A percentile compares a stretch with the other conserved stretches of the same genome.
phyloP scores from a whole-genome alignment of 495 filamentous ascomycete species.

The Podospora fimiseda region DNA sequence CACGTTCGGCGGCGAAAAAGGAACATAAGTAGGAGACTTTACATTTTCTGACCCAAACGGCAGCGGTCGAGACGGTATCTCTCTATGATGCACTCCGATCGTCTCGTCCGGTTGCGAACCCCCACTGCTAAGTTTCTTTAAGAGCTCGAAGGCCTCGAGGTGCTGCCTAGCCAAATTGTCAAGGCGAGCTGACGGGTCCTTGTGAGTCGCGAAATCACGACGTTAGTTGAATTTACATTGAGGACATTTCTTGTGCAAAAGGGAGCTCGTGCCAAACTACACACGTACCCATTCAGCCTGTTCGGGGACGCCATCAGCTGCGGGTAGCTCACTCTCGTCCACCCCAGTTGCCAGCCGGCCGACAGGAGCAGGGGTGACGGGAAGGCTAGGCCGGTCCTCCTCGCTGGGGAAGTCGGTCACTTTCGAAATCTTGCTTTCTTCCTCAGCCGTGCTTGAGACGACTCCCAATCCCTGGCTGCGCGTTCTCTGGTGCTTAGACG shows the following conservation, averaged over 20 bases:
- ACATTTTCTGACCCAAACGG: conserved; percentile 45
- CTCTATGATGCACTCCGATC: conserved; percentile 14
- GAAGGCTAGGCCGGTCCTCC: conserved; percentile 78
- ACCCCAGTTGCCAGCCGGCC: conserved; percentile 47
- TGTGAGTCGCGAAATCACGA: conserved; percentile 56
- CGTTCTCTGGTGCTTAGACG: conserved; percentile 51
- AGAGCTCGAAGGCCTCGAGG: conserved; percentile 51
- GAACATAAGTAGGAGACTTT: conserved; percentile 41
- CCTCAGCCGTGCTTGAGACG: conserved; percentile 13
- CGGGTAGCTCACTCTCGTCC: conserved; percentile 54
- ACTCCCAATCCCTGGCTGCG: conserved; percentile 51
- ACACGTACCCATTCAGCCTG: conserved; percentile 87
- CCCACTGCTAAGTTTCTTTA: conserved; percentile 33
- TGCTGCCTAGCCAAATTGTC: conserved; percentile 61
- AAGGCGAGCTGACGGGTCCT: conserved; percentile 64
- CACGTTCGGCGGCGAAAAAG: conserved; percentile 29
- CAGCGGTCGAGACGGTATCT: conserved; percentile 37
- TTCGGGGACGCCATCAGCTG: conserved; percentile 71
- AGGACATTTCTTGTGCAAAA: too few relatives aligned
- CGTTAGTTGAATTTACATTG: too few relatives aligned
- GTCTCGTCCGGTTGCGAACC: conserved; percentile 17
- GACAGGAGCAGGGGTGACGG: conserved; percentile 75
- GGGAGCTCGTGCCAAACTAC: conserved; percentile 46
- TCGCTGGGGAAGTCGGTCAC: conserved; percentile 84
- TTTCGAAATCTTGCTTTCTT: conserved; percentile 46